Conservation (phyloP, 306 rosid species). For the Cucurbita argyrosperma region DNA sequence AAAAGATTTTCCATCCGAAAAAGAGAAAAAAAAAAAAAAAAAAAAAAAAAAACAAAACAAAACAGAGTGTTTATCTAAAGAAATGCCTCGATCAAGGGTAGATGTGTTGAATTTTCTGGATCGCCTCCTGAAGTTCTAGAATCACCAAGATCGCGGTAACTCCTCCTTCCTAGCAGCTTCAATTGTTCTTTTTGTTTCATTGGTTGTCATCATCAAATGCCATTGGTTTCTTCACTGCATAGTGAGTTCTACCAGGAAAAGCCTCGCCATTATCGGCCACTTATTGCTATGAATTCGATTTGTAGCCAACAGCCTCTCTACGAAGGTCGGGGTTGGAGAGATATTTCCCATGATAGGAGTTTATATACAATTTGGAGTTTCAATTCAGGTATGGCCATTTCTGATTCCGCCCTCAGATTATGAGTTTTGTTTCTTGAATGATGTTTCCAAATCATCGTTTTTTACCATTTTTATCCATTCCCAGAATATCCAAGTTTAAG, state of each 20-base stretch:
- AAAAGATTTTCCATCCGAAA: too few relatives aligned
- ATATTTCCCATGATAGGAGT: too few relatives aligned
- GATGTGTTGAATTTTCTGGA: background rate
- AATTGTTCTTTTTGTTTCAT: background rate
- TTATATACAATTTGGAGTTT: too few relatives aligned
- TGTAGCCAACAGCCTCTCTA: background rate
- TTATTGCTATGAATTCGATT: background rate
- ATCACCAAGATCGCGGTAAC: background rate
- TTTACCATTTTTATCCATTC: too few relatives aligned
- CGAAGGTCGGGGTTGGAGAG: too few relatives aligned
- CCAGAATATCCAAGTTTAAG: background rate
- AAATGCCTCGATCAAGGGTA: too few relatives aligned
- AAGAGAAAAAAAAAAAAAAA: too few relatives aligned
- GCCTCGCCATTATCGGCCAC: background rate
- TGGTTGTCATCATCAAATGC: background rate
- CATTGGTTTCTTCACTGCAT: background rate
- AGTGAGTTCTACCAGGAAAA: slow-evolving; percentile 1
- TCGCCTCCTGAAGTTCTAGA: background rate
- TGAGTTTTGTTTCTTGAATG: background rate
- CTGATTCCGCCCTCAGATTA: background rate
- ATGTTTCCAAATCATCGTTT: too few relatives aligned
- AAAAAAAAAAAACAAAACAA: too few relatives aligned
- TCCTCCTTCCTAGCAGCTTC: background rate
- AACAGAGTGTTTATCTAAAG: too few relatives aligned
- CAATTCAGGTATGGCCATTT: background rate